phyloP scores from a whole-genome alignment of 2,329 filamentous ascomycete species.

The Neophaeococcomyces aloes region DNA sequence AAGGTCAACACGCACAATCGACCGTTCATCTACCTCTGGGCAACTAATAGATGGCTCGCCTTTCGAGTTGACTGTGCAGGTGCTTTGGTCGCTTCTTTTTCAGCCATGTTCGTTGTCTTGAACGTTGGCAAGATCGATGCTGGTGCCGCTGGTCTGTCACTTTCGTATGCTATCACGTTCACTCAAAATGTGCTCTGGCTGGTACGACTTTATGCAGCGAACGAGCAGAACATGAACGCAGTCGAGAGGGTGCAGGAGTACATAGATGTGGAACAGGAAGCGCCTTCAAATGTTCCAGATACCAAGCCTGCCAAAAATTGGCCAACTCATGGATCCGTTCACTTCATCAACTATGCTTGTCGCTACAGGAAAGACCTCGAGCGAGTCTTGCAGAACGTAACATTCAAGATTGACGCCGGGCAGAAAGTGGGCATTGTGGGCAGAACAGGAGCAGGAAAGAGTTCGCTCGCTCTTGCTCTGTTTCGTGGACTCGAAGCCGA shows the following conservation, averaged over 20 bases:
- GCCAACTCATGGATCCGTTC: slow-evolving; percentile 74
- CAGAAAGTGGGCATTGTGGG: slow-evolving; percentile 97
- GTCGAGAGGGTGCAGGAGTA: slow-evolving; percentile 97
- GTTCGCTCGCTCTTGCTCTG: slow-evolving; percentile 80
- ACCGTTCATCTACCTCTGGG: slow-evolving; percentile 94
- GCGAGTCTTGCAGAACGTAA: slow-evolving; percentile 70
- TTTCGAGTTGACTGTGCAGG: slow-evolving; percentile 85
- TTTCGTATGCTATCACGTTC: slow-evolving; percentile 94
- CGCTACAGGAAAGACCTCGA: slow-evolving; percentile 81
- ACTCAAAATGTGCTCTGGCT: slow-evolving; percentile 96
- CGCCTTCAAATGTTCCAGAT: slow-evolving; percentile 63
- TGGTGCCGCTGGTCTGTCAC: slow-evolving; percentile 81
- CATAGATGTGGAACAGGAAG: slow-evolving; percentile 90
- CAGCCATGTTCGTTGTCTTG: slow-evolving; percentile 78
- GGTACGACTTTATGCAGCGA: slow-evolving; percentile 82
- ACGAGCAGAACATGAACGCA: slow-evolving; percentile 99
- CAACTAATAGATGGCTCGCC: slow-evolving; percentile 89
- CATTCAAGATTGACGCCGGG: slow-evolving; percentile 71
- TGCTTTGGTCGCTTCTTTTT: slow-evolving; percentile 85
- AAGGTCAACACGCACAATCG: slow-evolving; percentile 85
- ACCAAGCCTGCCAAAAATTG: slow-evolving; percentile 68
- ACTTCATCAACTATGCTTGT: slow-evolving; percentile 83
- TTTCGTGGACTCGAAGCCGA: slow-evolving; percentile 92
- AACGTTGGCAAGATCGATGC: slow-evolving; percentile 77
- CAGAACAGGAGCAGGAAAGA: slow-evolving; percentile 91